These are phyloP conservation scores for Prunus mira DNA, from an alignment of 306 rosid genomes.

Conservation along the genomic window DNA sequence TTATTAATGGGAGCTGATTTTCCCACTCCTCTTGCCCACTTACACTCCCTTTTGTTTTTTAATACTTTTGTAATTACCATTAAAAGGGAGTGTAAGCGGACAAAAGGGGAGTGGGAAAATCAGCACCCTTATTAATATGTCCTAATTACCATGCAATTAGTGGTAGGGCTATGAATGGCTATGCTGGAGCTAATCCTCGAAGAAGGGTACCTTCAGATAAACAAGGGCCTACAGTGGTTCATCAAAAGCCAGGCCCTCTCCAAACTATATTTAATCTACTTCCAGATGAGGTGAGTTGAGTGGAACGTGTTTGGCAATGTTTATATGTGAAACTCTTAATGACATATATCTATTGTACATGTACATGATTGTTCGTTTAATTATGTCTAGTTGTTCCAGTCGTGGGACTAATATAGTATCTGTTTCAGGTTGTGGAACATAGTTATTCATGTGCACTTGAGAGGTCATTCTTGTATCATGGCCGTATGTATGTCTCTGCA, in stretches of 20 bases:
- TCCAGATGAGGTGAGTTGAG: constrained; percentile 72
- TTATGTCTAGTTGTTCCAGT: constrained; percentile 19
- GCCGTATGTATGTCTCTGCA: constrained; percentile 90
- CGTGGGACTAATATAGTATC: constrained; percentile 30
- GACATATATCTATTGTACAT: neutral
- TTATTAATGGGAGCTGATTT: neutral
- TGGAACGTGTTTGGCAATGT: constrained; percentile 18
- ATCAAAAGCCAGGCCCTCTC: constrained; percentile 97
- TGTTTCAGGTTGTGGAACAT: constrained; percentile 82
- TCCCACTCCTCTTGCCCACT: too few species aligned
- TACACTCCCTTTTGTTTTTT: too few species aligned
- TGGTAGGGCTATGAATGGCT: constrained; percentile 61
- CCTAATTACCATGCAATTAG: constrained; percentile 15
- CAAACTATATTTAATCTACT: constrained; percentile 82
- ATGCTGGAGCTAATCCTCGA: constrained; percentile 65
- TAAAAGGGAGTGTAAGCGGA: too few species aligned
- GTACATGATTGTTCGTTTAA: constrained; percentile 2
- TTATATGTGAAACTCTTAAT: neutral
- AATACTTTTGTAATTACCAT: too few species aligned
- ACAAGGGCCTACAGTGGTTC: constrained; percentile 80
- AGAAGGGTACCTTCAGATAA: constrained; percentile 68
- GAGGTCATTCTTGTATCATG: constrained; percentile 97
- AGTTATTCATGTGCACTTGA: constrained; percentile 99
- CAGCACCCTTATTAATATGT: neutral
- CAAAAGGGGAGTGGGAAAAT: too few species aligned